These are phyloP conservation scores for Ophiostoma pallidulum DNA, from an alignment of 2,329 filamentous ascomycete genomes.

Conservation along the genomic window DNA sequence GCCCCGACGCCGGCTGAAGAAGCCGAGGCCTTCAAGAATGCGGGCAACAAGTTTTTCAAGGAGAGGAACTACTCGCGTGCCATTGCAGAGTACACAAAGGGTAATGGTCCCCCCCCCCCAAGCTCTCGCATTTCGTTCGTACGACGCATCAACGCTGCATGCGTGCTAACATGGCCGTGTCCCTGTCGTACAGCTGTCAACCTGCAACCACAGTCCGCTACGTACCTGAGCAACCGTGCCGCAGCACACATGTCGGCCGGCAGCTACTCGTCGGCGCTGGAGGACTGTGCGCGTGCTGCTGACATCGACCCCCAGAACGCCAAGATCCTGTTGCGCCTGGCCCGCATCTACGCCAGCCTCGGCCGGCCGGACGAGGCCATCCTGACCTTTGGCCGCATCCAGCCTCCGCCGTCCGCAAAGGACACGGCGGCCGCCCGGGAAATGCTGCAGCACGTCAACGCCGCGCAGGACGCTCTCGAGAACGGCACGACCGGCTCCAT, in stretches of 20 bases:
- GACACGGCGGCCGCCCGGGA: constrained; percentile 74
- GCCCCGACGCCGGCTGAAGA: constrained; percentile 60
- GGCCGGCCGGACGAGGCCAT: constrained; percentile 83
- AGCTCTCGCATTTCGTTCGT: constrained; percentile 49
- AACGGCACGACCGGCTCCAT: constrained; percentile 77
- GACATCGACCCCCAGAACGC: constrained; percentile 76
- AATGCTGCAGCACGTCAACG: constrained; percentile 73
- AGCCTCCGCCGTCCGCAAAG: constrained; percentile 71
- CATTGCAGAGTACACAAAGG: constrained; percentile 90
- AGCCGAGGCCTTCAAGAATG: constrained; percentile 83
- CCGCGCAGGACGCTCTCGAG: constrained; percentile 67
- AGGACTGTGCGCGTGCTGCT: constrained; percentile 75
- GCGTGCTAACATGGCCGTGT: constrained; percentile 6
- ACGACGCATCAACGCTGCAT: too few species aligned
- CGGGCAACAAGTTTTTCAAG: constrained; percentile 96
- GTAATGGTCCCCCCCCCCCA: too few species aligned
- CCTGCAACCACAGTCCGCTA: constrained; percentile 73
- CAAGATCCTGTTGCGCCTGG: constrained; percentile 81
- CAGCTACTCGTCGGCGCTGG: constrained; percentile 68
- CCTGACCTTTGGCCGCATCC: constrained; percentile 69
- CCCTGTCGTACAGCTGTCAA: constrained; percentile 59
- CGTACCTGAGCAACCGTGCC: constrained; percentile 89
- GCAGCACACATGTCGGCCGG: constrained; percentile 87
- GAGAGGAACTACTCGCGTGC: constrained; percentile 81
- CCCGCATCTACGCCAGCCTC: constrained; percentile 79